These are phyloP conservation scores for Phytophthora sansomeana DNA, from an alignment of 352 stramenopile species.

Conservation along the genomic window DNA sequence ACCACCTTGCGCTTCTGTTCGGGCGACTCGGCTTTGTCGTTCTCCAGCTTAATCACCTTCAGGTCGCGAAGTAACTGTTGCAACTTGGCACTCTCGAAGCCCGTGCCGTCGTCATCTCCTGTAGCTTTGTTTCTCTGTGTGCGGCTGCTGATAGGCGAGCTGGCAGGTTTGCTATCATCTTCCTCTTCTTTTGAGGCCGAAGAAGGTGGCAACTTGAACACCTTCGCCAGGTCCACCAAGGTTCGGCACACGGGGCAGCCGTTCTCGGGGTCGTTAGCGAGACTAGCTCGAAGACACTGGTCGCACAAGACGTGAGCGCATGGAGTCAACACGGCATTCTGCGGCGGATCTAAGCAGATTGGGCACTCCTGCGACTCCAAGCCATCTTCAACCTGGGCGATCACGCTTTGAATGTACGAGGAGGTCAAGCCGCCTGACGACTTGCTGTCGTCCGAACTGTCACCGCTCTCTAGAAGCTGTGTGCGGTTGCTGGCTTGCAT, in stretches of 20 bases:
- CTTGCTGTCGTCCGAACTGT: slow-evolving; percentile 1
- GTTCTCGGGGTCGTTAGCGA: slow-evolving; percentile 63
- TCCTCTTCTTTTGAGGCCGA: slow-evolving; percentile 19
- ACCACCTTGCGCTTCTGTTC: slow-evolving; percentile 80
- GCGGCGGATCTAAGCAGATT: slow-evolving; percentile 83
- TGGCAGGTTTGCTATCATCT: neutral
- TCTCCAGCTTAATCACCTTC: slow-evolving; percentile 61
- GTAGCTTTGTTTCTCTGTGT: neutral
- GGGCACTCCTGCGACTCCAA: slow-evolving; percentile 86
- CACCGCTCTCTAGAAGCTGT: slow-evolving; percentile 12
- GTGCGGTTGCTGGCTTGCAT: slow-evolving; percentile 44
- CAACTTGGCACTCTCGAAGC: slow-evolving; percentile 80
- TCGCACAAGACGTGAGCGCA: slow-evolving; percentile 90
- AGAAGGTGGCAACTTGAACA: slow-evolving; percentile 57
- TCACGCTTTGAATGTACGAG: slow-evolving; percentile 76
- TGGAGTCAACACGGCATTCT: slow-evolving; percentile 76
- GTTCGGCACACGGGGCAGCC: slow-evolving; percentile 83
- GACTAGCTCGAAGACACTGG: slow-evolving; percentile 70
- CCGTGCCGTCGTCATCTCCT: slow-evolving; percentile 23
- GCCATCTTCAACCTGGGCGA: slow-evolving; percentile 83
- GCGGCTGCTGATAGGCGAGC: neutral
- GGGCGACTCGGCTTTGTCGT: slow-evolving; percentile 33
- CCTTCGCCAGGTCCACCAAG: slow-evolving; percentile 66
- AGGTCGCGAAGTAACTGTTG: slow-evolving; percentile 73
- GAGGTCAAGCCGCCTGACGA: slow-evolving; percentile 38